Evolutionary conservation across 2,329 filamentous ascomycete species (phyloP).

Genomic region (Byssochlamys sp.): DNA sequence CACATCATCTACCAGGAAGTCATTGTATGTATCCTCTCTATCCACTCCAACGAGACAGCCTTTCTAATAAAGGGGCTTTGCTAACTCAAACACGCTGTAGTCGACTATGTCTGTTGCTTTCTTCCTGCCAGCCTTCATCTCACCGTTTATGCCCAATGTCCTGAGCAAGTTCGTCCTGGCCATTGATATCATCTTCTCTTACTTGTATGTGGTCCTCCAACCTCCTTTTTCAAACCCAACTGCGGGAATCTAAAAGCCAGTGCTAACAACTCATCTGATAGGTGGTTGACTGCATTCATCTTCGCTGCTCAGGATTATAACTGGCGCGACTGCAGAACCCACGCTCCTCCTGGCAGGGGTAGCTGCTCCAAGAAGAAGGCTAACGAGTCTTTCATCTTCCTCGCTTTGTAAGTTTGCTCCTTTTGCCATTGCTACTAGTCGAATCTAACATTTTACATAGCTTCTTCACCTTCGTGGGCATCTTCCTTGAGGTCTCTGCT

Average conservation of each 20-base stretch:
- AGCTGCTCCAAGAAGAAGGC: conserved; percentile 31
- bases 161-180: conserved; percentile 29
- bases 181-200: conserved; percentile 38
- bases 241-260: conserved; percentile 1
- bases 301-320: conserved; percentile 40
- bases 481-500: conserved; percentile 27
- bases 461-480: conserved; percentile 33
- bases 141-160: conserved; percentile 28
- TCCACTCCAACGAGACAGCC: background rate
- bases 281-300: conserved; percentile 41
- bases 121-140: conserved; percentile 35
- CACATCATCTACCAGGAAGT: conserved; percentile 31
- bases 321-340: conserved; percentile 18
- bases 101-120: conserved; percentile 30
- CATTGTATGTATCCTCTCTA: conserved; percentile 24
- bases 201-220: conserved; percentile 26
- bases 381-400: conserved; percentile 37
- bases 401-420: conserved; percentile 32
- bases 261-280: conserved; percentile 6
- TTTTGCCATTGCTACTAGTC: background rate
- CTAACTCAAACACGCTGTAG: conserved; percentile 7
- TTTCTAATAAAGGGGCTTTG: background rate
- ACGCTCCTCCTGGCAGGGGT: conserved; percentile 21
- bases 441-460: conserved; percentile 11
- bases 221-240: background rate